Percentiles rank a stretch among this genome's conserved stretches.
Evolutionary conservation across 179 eudicot species (phyloP).

Genomic region (Vitellaria paradoxa): DNA sequence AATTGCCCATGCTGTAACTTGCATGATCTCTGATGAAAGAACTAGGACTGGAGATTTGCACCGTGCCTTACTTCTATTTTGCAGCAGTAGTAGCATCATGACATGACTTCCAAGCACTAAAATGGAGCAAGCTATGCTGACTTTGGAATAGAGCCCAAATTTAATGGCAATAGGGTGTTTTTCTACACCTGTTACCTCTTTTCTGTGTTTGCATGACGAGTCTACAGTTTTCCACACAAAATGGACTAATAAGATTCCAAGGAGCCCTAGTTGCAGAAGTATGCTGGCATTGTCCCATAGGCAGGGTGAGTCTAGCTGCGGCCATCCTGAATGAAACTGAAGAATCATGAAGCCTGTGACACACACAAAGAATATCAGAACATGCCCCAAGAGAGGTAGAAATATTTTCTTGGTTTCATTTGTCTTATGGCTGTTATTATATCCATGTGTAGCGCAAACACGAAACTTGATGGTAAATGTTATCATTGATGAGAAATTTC

Average conservation of each 20-base stretch:
- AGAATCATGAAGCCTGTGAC: slow-evolving; percentile 40
- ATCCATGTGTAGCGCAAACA: neutral
- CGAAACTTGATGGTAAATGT: neutral
- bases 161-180: slow-evolving; percentile 24
- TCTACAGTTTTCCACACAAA: slow-evolving; percentile 29
- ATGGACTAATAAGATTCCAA: slow-evolving; percentile 44
- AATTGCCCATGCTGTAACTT: slow-evolving; percentile 51
- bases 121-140: slow-evolving; percentile 51
- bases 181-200: slow-evolving; percentile 27
- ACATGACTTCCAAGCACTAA: slow-evolving; percentile 45
- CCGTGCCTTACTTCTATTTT: slow-evolving; percentile 24
- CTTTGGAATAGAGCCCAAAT: slow-evolving; percentile 40
- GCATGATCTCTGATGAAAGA: slow-evolving; percentile 52
- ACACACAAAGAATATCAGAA: neutral
- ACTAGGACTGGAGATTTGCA: slow-evolving; percentile 35
- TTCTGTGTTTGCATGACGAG: slow-evolving; percentile 35
- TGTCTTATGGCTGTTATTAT: neutral
- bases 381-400: neutral
- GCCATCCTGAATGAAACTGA: slow-evolving; percentile 35
- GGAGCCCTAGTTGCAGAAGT: slow-evolving; percentile 48
- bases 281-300: slow-evolving; percentile 60
- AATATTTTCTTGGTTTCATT: neutral
- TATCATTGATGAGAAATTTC: neutral
- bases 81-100: slow-evolving; percentile 27
- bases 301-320: slow-evolving; percentile 51